These are phyloP conservation scores for Puccinia horiana DNA, from an alignment of 1,284 basidiomycete species.

Conservation along the genomic window DNA sequence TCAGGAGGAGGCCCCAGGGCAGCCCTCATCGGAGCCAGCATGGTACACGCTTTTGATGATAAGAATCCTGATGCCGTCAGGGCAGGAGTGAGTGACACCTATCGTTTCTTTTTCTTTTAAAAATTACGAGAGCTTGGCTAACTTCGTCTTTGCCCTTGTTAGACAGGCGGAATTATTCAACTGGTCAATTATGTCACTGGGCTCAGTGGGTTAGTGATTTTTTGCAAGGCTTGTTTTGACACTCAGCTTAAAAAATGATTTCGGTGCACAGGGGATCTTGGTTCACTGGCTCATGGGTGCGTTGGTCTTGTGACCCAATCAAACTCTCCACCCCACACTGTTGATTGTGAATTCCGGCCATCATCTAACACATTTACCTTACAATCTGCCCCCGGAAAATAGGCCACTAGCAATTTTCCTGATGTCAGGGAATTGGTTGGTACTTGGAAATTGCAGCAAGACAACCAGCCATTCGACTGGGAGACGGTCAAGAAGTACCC, in stretches of 20 bases:
- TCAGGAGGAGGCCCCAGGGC: constrained; percentile 46
- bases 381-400: neutral
- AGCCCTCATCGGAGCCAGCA: constrained; percentile 36
- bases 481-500: constrained; percentile 47
- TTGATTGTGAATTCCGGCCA: neutral
- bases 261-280: constrained; percentile 31
- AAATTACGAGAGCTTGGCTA: neutral
- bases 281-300: constrained; percentile 47
- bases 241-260: neutral
- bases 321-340: neutral
- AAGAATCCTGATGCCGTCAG: constrained; percentile 24
- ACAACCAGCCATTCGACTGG: constrained; percentile 45
- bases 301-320: neutral
- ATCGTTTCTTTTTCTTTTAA: neutral
- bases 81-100: constrained; percentile 16
- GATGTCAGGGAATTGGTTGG: constrained; percentile 20
- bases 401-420: constrained; percentile 43
- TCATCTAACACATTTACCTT: neutral
- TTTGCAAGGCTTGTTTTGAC: neutral
- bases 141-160: neutral
- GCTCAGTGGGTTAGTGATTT: constrained; percentile 33
- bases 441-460: constrained; percentile 34
- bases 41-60: constrained; percentile 42
- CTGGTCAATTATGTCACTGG: constrained; percentile 38
- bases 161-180: constrained; percentile 47